These are phyloP conservation scores for Trichoderma endophyticum DNA, from an alignment of 2,329 filamentous ascomycete species.

Conservation along the genomic window DNA sequence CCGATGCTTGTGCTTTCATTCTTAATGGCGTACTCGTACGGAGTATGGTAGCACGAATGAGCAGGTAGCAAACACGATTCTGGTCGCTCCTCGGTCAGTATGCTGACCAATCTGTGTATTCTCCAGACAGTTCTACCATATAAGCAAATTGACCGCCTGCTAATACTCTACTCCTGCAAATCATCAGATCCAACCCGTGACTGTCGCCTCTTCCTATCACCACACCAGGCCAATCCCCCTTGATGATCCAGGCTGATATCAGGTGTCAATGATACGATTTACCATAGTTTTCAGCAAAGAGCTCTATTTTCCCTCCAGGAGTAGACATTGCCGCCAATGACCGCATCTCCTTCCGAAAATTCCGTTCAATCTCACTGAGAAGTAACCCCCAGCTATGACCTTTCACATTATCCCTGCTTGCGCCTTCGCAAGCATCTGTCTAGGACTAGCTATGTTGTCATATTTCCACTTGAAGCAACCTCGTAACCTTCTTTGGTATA, in stretches of 20 bases:
- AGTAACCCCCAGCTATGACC: background rate
- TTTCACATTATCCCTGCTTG: constrained; percentile 10
- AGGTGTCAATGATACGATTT: background rate
- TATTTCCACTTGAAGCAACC: constrained; percentile 4
- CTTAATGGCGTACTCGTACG: background rate
- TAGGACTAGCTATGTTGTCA: background rate
- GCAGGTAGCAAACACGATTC: background rate
- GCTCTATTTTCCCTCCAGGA: background rate
- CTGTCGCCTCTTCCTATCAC: background rate
- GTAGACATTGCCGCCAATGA: background rate
- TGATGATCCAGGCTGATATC: background rate
- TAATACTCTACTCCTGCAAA: background rate
- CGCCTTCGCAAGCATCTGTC: background rate
- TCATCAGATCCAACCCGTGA: background rate
- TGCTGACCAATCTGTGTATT: background rate
- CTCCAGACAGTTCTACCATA: background rate
- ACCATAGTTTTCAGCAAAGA: background rate
- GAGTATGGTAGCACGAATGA: background rate
- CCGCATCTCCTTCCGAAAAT: background rate
- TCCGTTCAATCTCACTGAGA: background rate
- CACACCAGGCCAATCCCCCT: no score
- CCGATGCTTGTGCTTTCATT: background rate
- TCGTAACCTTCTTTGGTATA: background rate
- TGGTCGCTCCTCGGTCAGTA: background rate
- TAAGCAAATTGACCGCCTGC: background rate